Conservation (phyloP, 805 yeast species). For the Teunomyces pallodes region DNA sequence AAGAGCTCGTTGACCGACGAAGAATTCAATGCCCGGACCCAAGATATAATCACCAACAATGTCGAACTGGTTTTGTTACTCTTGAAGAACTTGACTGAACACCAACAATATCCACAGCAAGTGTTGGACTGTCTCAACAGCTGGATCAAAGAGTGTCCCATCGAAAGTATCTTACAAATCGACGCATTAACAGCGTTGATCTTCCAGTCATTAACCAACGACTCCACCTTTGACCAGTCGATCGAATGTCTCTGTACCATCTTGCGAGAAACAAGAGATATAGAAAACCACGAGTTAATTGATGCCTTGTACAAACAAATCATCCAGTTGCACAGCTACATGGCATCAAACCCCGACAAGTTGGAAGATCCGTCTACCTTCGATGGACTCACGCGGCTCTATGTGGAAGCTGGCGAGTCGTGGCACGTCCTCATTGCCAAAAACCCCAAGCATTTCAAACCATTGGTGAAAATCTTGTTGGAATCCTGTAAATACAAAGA, state of each 20-base stretch:
- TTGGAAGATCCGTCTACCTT: conserved; percentile 63
- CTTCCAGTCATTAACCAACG: conserved; percentile 57
- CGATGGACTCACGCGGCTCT: conserved; percentile 69
- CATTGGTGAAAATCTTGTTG: conserved; percentile 69
- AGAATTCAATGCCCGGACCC: conserved; percentile 66
- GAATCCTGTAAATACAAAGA: conserved; percentile 70
- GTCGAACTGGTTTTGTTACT: conserved; percentile 66
- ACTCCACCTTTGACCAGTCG: conserved; percentile 76
- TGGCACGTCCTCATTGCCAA: conserved; percentile 88
- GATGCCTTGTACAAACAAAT: conserved; percentile 68
- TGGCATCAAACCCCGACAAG: conserved; percentile 35
- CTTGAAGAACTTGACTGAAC: conserved; percentile 48
- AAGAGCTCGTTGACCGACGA: conserved; percentile 78
- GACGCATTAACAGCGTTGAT: conserved; percentile 66
- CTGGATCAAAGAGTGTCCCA: conserved; percentile 87
- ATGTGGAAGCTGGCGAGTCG: conserved; percentile 90
- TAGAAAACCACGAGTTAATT: conserved; percentile 60
- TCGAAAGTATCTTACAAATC: conserved; percentile 62
- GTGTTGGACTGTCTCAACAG: conserved; percentile 77
- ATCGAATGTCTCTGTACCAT: conserved; percentile 84
- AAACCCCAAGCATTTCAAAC: conserved; percentile 64
- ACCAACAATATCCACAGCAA: conserved; percentile 29
- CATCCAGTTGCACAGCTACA: conserved; percentile 53
- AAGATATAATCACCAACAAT: conserved; percentile 60
- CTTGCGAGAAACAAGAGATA: conserved; percentile 77